Evolutionary conservation across 805 yeast genomes (phyloP).

Genomic region (Nakazawaea sp.): DNA sequence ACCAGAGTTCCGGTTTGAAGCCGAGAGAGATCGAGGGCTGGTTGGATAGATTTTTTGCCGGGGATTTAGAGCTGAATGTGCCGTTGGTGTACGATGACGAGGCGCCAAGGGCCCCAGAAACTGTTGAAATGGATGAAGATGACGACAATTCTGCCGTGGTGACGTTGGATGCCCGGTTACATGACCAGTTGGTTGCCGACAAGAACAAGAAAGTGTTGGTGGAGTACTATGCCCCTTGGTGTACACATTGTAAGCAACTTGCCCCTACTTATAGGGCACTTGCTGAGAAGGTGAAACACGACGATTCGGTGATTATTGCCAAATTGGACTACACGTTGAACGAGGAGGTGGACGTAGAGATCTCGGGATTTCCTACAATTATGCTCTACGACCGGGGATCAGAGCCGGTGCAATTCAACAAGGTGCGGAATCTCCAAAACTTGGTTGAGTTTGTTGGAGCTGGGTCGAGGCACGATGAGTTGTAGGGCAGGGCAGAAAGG

Average conservation of each 20-base stretch:
- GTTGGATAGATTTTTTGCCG: slow-evolving; percentile 56
- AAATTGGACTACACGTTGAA: slow-evolving; percentile 85
- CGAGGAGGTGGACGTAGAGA: slow-evolving; percentile 69
- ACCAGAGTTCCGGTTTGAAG: slow-evolving; percentile 50
- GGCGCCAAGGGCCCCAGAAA: no score
- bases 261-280: slow-evolving; percentile 86
- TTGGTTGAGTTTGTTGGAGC: slow-evolving; percentile 75
- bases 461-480: slow-evolving; percentile 32
- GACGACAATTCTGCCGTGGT: slow-evolving; percentile 62
- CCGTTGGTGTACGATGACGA: slow-evolving; percentile 81
- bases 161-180: slow-evolving; percentile 79
- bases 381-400: slow-evolving; percentile 68
- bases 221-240: slow-evolving; percentile 95
- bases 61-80: slow-evolving; percentile 61
- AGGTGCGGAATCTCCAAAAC: slow-evolving; percentile 66
- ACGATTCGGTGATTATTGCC: slow-evolving; percentile 65
- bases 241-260: slow-evolving; percentile 90
- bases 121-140: no score
- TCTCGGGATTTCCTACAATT: slow-evolving; percentile 89
- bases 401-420: slow-evolving; percentile 58
- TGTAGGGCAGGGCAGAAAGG: neutral
- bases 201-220: slow-evolving; percentile 59
- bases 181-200: slow-evolving; percentile 60
- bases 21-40: slow-evolving; percentile 59
- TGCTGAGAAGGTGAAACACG: slow-evolving; percentile 57